phyloP scores from a whole-genome alignment of 345 rosid genomes.

The Acer campestre region DNA sequence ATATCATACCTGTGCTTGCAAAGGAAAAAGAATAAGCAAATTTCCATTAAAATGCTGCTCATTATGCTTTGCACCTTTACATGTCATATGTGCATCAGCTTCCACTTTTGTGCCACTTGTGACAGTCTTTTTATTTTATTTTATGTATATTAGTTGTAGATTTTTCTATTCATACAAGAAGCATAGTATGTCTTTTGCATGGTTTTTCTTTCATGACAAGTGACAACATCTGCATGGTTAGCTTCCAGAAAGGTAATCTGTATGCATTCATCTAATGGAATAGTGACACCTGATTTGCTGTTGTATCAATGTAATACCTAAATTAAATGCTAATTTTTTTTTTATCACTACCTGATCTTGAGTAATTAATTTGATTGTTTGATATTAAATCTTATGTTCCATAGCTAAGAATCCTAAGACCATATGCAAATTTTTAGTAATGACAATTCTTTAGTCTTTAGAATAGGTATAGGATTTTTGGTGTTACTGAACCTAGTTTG shows the following conservation, averaged over 20 bases:
- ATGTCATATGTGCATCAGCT: neutral
- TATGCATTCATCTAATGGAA: too few species aligned
- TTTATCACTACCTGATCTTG: neutral
- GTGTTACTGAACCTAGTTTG: neutral
- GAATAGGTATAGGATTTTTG: neutral
- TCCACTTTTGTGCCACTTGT: too few species aligned
- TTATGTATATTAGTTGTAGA: too few species aligned
- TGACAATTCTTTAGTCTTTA: neutral
- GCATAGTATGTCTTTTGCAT: too few species aligned
- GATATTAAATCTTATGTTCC: neutral
- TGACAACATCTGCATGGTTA: too few species aligned
- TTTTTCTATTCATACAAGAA: too few species aligned
- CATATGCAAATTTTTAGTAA: neutral
- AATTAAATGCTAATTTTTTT: neutral
- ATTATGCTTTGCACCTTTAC: neutral
- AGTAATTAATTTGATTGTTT: conserved; percentile 2
- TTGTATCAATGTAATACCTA: neutral
- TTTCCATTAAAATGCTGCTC: conserved; percentile 2
- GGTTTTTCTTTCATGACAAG: too few species aligned
- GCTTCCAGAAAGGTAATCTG: too few species aligned
- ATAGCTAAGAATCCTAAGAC: neutral
- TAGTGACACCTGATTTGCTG: neutral
- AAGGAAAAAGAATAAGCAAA: neutral
- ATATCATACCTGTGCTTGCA: neutral
- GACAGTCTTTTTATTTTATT: too few species aligned